phyloP scores from a whole-genome alignment of 768 basidiomycete genomes.

The Dentipellis sp. region DNA sequence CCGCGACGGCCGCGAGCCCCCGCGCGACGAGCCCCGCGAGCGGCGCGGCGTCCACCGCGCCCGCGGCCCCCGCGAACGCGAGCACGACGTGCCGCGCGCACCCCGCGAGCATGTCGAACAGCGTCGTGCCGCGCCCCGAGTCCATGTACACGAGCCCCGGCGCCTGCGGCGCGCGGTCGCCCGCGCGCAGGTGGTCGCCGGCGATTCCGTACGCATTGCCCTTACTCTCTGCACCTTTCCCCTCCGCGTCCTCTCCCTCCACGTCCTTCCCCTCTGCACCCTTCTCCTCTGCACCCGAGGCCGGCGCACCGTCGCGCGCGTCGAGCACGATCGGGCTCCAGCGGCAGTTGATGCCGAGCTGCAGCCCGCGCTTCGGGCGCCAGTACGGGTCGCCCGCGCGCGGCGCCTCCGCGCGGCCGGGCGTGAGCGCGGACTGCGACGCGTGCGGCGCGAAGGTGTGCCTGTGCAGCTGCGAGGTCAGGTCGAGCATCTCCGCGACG shows the following conservation, averaged over 20 bases:
- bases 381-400: not conserved
- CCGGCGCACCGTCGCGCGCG: conserved; percentile 9
- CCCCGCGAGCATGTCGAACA: conserved; percentile 23
- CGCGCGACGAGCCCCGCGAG: not conserved
- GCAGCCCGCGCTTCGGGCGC: conserved; percentile 19
- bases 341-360: conserved; percentile 47
- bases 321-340: conserved; percentile 41
- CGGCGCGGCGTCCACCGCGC: not conserved
- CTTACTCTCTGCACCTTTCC: too few relatives aligned
- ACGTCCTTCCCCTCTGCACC: conserved; percentile 11
- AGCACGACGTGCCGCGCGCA: conserved; percentile 21
- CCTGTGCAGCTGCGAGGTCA: conserved; percentile 27
- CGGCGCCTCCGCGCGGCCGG: not conserved
- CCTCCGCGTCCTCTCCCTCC: too few relatives aligned
- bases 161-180: conserved; percentile 39
- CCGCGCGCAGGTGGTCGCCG: conserved; percentile 24
- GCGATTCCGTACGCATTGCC: conserved; percentile 14
- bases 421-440: too few relatives aligned
- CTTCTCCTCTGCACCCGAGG: conserved; percentile 13
- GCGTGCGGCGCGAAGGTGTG: conserved; percentile 5
- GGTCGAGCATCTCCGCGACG: conserved; percentile 20
- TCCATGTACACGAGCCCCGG: conserved; percentile 19
- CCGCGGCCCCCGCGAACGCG: conserved; percentile 16
- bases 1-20: not conserved
- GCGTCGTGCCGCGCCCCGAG: conserved; percentile 3